phyloP scores from a whole-genome alignment of 257 asterid species.

The Orobanche coerulescens region DNA sequence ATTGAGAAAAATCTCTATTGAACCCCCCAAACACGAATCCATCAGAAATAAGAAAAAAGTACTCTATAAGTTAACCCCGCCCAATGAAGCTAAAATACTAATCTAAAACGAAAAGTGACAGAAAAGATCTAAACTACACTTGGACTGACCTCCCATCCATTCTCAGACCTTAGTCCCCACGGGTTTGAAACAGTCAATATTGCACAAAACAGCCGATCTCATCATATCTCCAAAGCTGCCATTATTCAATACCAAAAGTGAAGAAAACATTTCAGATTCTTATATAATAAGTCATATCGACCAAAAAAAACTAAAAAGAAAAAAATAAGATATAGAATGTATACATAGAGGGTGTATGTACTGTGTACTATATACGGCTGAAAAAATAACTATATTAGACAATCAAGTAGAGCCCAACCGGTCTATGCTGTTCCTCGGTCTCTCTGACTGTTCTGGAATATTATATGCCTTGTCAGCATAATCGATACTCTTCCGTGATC shows the following conservation, averaged over 20 bases:
- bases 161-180: constrained; percentile 60
- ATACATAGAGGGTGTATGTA: background rate
- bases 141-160: constrained; percentile 40
- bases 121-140: constrained; percentile 18
- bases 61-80: constrained; percentile 7
- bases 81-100: constrained; percentile 19
- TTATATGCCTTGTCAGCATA: constrained; percentile 41
- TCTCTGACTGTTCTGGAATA: constrained; percentile 67
- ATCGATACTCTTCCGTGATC: constrained; percentile 49
- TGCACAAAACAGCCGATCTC: constrained; percentile 94
- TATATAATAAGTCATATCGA: constrained; percentile 6
- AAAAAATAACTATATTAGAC: constrained; percentile 25
- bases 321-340: background rate
- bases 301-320: constrained; percentile 9
- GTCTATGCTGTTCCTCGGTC: constrained; percentile 89
- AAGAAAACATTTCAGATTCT: constrained; percentile 20
- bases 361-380: constrained; percentile 16
- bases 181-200: constrained; percentile 93
- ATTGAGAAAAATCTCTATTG: constrained; percentile 14
- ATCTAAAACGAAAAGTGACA: constrained; percentile 10
- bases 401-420: constrained; percentile 64
- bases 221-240: constrained; percentile 90
- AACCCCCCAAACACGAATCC: constrained; percentile 12
- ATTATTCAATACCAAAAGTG: constrained; percentile 37
- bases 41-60: background rate